Percentiles rank a stretch among this genome's conserved stretches.
Evolutionary conservation across 1,284 basidiomycete species (phyloP).

Genomic region (Trametes hirsuta): DNA sequence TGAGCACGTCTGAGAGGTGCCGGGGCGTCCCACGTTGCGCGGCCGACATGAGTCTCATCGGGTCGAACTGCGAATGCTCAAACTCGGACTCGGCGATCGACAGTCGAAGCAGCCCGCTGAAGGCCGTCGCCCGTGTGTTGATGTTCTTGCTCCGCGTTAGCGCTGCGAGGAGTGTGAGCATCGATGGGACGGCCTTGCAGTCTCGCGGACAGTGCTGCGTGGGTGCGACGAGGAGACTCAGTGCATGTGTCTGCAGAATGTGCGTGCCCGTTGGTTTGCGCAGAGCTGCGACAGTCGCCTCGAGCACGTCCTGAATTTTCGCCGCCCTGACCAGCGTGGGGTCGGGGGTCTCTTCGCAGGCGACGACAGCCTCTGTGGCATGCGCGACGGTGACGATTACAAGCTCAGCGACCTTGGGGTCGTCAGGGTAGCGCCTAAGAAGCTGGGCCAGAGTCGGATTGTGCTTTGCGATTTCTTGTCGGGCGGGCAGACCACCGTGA

Average conservation of each 20-base stretch:
- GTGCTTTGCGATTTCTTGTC: slow-evolving; percentile 51
- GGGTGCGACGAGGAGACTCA: slow-evolving; percentile 46
- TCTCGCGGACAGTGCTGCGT: slow-evolving; percentile 47
- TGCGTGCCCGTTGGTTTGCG: slow-evolving; percentile 44
- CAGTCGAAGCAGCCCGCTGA: slow-evolving; percentile 54
- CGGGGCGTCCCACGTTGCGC: slow-evolving; percentile 44
- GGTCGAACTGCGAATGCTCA: slow-evolving; percentile 48
- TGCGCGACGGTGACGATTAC: slow-evolving; percentile 53
- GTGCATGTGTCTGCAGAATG: slow-evolving; percentile 50
- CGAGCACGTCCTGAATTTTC: slow-evolving; percentile 2
- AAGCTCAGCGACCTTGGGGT: slow-evolving; percentile 50
- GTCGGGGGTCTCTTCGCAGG: slow-evolving; percentile 40
- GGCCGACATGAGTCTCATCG: slow-evolving; percentile 41
- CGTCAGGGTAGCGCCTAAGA: slow-evolving; percentile 50
- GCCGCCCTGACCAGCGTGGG: slow-evolving; percentile 32
- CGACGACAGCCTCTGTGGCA: slow-evolving; percentile 45
- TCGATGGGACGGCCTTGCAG: slow-evolving; percentile 43
- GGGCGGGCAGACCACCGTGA: slow-evolving; percentile 53
- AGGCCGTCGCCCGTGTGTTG: slow-evolving; percentile 45
- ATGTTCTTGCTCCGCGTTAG: slow-evolving; percentile 54
- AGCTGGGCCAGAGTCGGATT: slow-evolving; percentile 43
- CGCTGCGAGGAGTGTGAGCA: slow-evolving; percentile 54
- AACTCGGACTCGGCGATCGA: slow-evolving; percentile 42
- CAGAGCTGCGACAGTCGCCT: slow-evolving; percentile 26
- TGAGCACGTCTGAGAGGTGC: slow-evolving; percentile 48